Conservation (phyloP, 805 yeast species). For the Grigorovia jiainica region DNA sequence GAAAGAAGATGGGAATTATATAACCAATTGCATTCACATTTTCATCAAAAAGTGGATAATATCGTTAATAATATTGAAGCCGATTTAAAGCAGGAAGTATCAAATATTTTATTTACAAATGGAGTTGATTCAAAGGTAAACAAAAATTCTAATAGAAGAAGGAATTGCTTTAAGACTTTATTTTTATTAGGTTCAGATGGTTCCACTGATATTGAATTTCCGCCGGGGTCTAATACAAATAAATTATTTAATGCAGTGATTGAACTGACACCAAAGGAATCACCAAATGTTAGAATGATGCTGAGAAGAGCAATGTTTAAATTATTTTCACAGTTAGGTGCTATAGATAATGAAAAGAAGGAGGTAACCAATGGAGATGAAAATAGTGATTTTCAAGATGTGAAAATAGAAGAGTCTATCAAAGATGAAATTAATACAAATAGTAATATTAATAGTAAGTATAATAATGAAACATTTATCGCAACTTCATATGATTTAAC, state of each 20-base stretch:
- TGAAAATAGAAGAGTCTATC: constrained; percentile 3
- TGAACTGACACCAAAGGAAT: constrained; percentile 31
- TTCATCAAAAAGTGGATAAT: constrained; percentile 22
- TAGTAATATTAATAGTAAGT: neutral
- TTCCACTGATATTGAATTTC: constrained; percentile 31
- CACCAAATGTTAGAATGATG: constrained; percentile 31
- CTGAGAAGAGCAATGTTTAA: constrained; percentile 29
- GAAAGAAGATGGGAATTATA: constrained; percentile 35
- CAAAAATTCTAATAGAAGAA: neutral
- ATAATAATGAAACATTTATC: constrained; percentile 7
- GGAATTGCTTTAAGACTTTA: constrained; percentile 26
- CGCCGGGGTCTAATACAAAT: constrained; percentile 15
- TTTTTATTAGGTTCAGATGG: constrained; percentile 37
- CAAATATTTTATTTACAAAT: constrained; percentile 13
- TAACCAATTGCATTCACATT: constrained; percentile 25
- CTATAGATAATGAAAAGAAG: constrained; percentile 4
- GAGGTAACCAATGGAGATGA: constrained; percentile 2
- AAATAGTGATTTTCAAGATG: no score
- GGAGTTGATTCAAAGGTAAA: constrained; percentile 1
- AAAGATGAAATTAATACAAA: constrained; percentile 2
- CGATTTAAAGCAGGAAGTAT: constrained; percentile 29
- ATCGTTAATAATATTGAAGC: constrained; percentile 28
- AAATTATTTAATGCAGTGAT: constrained; percentile 19
- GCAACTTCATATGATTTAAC: constrained; percentile 25
- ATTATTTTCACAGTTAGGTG: constrained; percentile 19